These are phyloP conservation scores for Sapria himalayana DNA, from an alignment of 345 rosid species.

Conservation along the genomic window DNA sequence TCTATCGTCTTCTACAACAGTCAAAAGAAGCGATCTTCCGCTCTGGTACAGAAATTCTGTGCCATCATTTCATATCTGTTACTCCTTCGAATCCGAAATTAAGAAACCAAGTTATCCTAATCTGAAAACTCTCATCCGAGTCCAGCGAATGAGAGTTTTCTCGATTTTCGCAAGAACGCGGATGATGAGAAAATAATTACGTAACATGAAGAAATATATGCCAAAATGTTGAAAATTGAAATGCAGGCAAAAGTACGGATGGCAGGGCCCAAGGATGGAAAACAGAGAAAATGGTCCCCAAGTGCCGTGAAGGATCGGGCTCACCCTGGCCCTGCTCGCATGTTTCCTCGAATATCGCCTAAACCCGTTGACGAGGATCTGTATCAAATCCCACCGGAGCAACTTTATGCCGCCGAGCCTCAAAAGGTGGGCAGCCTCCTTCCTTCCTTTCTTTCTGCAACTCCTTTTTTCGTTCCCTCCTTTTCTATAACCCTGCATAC, in stretches of 20 bases:
- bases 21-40: too few relatives aligned
- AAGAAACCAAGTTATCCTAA: too few relatives aligned
- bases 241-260: slow-evolving; percentile 21
- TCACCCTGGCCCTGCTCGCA: slow-evolving; percentile 11
- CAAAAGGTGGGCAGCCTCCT: slow-evolving; percentile 21
- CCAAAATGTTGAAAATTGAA: slow-evolving; percentile 1
- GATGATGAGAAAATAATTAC: too few relatives aligned
- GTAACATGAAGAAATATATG: too few relatives aligned
- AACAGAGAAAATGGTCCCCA: slow-evolving; percentile 15
- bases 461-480: neutral
- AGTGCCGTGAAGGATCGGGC: slow-evolving; percentile 12
- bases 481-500: neutral
- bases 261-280: slow-evolving; percentile 9
- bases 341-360: slow-evolving; percentile 17
- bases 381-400: slow-evolving; percentile 62
- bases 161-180: too few relatives aligned
- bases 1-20: too few relatives aligned
- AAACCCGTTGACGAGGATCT: slow-evolving; percentile 86
- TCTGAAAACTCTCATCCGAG: too few relatives aligned
- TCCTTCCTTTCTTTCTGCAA: neutral
- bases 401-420: slow-evolving; percentile 34
- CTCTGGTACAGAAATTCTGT: too few relatives aligned
- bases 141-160: too few relatives aligned
- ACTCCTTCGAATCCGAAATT: too few relatives aligned
- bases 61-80: too few relatives aligned